Percentiles rank a stretch among this genome's conserved stretches.
Conservation (phyloP, 106 monocot species). For the Alisma plantagoaquatica region DNA sequence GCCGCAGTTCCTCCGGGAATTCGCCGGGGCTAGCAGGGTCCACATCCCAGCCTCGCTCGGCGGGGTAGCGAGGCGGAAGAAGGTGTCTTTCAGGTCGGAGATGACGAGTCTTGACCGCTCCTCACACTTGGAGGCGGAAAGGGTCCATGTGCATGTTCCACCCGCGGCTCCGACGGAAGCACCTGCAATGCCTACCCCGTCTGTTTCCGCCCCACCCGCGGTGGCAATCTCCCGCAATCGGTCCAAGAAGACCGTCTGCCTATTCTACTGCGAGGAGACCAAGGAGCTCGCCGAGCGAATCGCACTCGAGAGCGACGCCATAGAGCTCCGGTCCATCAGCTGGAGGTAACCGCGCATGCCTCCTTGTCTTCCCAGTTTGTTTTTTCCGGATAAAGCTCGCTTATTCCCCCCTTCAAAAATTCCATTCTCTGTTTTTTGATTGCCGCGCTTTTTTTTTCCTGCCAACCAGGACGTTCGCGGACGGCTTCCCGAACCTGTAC, state of each 20-base stretch:
- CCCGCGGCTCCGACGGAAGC: no score
- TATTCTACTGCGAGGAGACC: conserved; percentile 94
- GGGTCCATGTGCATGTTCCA: neutral
- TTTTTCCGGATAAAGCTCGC: neutral
- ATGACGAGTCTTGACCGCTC: conserved; percentile 5
- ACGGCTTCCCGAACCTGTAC: conserved; percentile 90
- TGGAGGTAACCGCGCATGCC: conserved; percentile 49
- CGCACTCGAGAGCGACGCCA: conserved; percentile 63
- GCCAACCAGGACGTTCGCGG: conserved; percentile 54
- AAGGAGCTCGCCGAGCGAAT: conserved; percentile 64
- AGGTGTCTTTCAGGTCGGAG: conserved; percentile 2
- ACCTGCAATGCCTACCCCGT: no score
- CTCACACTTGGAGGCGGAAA: conserved; percentile 4
- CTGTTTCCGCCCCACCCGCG: no score
- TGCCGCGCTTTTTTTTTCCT: neutral
- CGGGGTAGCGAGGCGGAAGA: neutral
- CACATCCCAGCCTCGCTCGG: neutral
- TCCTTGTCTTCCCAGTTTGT: neutral
- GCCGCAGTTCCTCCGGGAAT: neutral
- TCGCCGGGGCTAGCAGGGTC: neutral
- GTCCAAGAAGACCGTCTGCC: conserved; percentile 57
- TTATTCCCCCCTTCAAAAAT: neutral
- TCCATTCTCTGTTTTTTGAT: neutral
- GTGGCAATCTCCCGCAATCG: conserved; percentile 19
- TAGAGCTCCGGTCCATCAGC: conserved; percentile 66